phyloP scores from a whole-genome alignment of 208 protist species.

The Leishmania martiniquensis region DNA sequence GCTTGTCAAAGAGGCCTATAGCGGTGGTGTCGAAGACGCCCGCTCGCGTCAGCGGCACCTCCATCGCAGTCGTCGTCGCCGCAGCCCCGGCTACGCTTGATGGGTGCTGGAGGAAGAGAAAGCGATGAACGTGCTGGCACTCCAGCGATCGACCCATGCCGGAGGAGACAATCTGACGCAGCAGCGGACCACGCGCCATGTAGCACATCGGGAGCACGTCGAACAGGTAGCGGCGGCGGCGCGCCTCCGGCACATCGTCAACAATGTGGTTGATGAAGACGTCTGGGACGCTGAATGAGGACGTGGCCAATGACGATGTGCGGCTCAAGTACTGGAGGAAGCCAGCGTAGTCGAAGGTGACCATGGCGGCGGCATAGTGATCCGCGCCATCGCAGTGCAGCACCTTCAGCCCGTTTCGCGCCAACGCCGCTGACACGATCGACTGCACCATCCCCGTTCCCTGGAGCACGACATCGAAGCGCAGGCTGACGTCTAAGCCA shows the following conservation, averaged over 20 bases:
- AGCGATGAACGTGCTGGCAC: conserved; percentile 58
- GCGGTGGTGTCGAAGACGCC: conserved; percentile 73
- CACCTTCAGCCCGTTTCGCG: conserved; percentile 83
- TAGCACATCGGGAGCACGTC: conserved; percentile 75
- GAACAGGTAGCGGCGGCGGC: conserved; percentile 44
- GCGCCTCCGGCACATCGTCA: conserved; percentile 24
- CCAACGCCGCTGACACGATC: conserved; percentile 83
- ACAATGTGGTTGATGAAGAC: conserved; percentile 37
- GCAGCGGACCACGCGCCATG: conserved; percentile 55
- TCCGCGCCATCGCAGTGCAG: conserved; percentile 90
- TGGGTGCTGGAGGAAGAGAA: conserved; percentile 48
- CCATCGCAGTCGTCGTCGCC: conserved; percentile 21
- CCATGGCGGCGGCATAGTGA: conserved; percentile 77
- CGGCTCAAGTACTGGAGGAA: conserved; percentile 41
- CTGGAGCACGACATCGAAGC: conserved; percentile 86
- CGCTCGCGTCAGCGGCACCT: conserved; percentile 81
- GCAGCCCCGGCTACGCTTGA: neutral
- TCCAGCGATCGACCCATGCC: conserved; percentile 70
- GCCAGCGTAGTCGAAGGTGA: conserved; percentile 44
- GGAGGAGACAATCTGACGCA: conserved; percentile 43
- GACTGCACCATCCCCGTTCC: conserved; percentile 89
- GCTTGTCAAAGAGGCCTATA: conserved; percentile 88
- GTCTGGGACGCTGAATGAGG: neutral
- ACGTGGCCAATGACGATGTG: neutral
- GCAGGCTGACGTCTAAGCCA: conserved; percentile 38